Evolutionary conservation across 108 stramenopile species (phyloP).

Genomic region (Cylindrotheca closterium): DNA sequence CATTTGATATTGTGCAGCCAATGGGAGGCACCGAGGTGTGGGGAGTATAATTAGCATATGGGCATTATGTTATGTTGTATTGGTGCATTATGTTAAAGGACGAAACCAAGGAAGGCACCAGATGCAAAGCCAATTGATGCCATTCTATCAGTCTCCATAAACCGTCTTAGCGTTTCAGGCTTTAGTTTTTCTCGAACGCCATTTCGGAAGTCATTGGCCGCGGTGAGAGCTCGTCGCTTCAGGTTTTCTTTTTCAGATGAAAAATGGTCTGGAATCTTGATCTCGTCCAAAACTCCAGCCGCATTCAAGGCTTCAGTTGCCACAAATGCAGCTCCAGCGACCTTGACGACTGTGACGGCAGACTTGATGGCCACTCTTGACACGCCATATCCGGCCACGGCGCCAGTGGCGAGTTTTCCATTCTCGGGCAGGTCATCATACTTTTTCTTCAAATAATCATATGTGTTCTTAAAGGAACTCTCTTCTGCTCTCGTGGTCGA

Average conservation of each 20-base stretch:
- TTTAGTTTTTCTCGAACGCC: slow-evolving; percentile 29
- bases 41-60: no score
- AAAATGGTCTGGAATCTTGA: slow-evolving; percentile 21
- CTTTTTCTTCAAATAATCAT: slow-evolving; percentile 14
- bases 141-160: slow-evolving; percentile 40
- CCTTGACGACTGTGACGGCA: slow-evolving; percentile 40
- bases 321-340: slow-evolving; percentile 57
- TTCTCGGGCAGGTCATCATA: slow-evolving; percentile 43
- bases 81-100: no score
- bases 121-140: slow-evolving; percentile 42
- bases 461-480: slow-evolving; percentile 4
- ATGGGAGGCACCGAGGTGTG: no score
- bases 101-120: slow-evolving; percentile 52
- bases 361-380: slow-evolving; percentile 43
- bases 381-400: slow-evolving; percentile 40
- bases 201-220: slow-evolving; percentile 28
- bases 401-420: slow-evolving; percentile 50
- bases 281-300: slow-evolving; percentile 40
- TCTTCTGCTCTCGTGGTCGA: slow-evolving; percentile 8
- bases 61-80: no score
- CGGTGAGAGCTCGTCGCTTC: slow-evolving; percentile 25
- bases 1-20: slow-evolving; percentile 20
- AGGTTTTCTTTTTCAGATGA: slow-evolving; percentile 19
- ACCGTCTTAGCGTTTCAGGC: slow-evolving; percentile 27
- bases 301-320: slow-evolving; percentile 52